Evolutionary conservation across 2,329 filamentous ascomycete species (phyloP).

Genomic region (Phialophora chinensis): DNA sequence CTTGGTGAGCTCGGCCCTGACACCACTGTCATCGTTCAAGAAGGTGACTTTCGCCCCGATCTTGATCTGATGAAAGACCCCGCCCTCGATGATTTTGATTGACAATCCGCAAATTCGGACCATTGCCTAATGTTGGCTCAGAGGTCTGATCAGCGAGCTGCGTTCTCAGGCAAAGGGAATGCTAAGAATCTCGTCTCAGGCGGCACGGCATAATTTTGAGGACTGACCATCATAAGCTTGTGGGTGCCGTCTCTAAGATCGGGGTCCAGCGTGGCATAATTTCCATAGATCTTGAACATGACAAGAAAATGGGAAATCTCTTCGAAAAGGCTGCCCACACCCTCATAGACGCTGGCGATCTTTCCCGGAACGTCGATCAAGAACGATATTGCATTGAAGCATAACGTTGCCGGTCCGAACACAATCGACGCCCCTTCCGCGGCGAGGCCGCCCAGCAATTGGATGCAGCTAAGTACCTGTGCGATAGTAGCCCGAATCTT

Average conservation of each 20-base stretch:
- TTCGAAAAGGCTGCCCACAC: slow-evolving; percentile 40
- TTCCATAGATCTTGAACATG: slow-evolving; percentile 8
- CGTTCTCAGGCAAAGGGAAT: background rate
- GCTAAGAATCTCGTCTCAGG: background rate
- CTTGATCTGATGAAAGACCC: slow-evolving; percentile 2
- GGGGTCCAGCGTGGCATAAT: background rate
- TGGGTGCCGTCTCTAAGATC: background rate
- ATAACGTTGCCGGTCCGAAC: slow-evolving; percentile 41
- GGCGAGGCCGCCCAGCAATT: slow-evolving; percentile 6
- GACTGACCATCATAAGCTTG: slow-evolving; percentile 1
- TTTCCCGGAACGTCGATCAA: slow-evolving; percentile 41
- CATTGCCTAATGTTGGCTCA: background rate
- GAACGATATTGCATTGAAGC: slow-evolving; percentile 43
- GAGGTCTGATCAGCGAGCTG: background rate
- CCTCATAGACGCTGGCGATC: slow-evolving; percentile 43
- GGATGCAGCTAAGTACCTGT: slow-evolving; percentile 4
- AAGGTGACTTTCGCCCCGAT: slow-evolving; percentile 39
- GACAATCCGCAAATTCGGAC: background rate
- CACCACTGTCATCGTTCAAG: slow-evolving; percentile 43
- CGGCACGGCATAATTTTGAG: background rate
- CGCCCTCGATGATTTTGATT: background rate
- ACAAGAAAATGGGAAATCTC: slow-evolving; percentile 40
- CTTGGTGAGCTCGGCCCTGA: slow-evolving; percentile 38
- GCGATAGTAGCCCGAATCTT: slow-evolving; percentile 1
- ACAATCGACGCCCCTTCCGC: slow-evolving; percentile 20